These are phyloP conservation scores for Salix viminalis DNA, from an alignment of 345 rosid species.

Conservation along the genomic window DNA sequence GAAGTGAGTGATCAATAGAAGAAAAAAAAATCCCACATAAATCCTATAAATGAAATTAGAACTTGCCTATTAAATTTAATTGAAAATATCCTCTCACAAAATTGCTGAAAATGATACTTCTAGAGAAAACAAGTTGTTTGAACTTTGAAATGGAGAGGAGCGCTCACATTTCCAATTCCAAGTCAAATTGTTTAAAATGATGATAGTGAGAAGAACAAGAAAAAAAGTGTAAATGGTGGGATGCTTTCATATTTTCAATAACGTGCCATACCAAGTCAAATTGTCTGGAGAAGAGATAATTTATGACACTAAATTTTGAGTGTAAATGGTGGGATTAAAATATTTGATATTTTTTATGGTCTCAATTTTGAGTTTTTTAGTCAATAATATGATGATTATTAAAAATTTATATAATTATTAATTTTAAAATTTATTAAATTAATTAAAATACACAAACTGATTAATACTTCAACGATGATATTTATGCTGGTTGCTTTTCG, in stretches of 20 bases:
- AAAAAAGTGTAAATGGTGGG: neutral
- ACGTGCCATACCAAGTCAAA: neutral
- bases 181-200: neutral
- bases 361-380: too few relatives aligned
- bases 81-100: too few relatives aligned
- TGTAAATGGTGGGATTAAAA: too few relatives aligned
- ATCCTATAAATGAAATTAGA: neutral
- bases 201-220: neutral
- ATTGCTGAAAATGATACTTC: neutral
- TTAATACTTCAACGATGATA: too few relatives aligned
- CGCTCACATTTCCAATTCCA: neutral
- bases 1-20: too few relatives aligned
- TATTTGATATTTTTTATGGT: too few relatives aligned
- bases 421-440: too few relatives aligned
- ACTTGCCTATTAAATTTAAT: too few relatives aligned
- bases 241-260: neutral
- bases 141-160: neutral
- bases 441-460: too few relatives aligned
- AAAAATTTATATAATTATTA: too few relatives aligned
- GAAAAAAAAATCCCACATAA: neutral
- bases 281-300: neutral
- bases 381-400: too few relatives aligned
- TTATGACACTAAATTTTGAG: too few relatives aligned
- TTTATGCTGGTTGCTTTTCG: slow-evolving; percentile 4
- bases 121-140: neutral